phyloP scores from a whole-genome alignment of 768 basidiomycete species.

The Exsudoporus frostii region DNA sequence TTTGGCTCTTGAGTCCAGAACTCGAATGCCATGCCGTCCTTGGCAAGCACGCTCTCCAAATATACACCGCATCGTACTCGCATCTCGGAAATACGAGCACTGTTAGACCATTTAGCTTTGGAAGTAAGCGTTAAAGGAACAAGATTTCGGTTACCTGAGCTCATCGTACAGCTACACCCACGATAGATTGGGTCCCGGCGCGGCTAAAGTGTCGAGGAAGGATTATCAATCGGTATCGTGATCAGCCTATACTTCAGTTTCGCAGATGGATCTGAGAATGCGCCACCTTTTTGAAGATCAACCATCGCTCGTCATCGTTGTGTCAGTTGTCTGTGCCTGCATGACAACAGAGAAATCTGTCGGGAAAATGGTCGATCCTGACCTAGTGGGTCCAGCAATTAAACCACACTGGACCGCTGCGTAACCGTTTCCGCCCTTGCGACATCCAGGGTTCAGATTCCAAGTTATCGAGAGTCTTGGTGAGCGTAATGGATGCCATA shows the following conservation, averaged over 20 bases:
- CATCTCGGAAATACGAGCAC: not conserved
- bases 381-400: not conserved
- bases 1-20: slow-evolving; percentile 2
- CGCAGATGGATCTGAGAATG: not conserved
- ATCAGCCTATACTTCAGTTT: not conserved
- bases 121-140: too few species aligned
- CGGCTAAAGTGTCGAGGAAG: too few species aligned
- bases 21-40: not conserved
- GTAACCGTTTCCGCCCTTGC: not conserved
- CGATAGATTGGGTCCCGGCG: too few species aligned
- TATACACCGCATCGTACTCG: not conserved
- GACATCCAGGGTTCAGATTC: not conserved
- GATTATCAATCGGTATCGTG: not conserved
- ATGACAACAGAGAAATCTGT: slow-evolving; percentile 11
- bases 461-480: too few species aligned
- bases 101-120: not conserved
- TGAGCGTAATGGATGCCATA: too few species aligned
- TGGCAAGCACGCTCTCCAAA: not conserved
- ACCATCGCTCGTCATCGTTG: not conserved
- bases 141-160: too few species aligned
- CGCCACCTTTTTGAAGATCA: slow-evolving; percentile 8
- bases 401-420: not conserved
- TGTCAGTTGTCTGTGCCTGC: slow-evolving; percentile 1
- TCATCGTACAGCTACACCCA: too few species aligned
- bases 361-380: not conserved